A percentile compares a stretch with the other conserved stretches of the same genome.
Evolutionary conservation across 2,329 filamentous ascomycete genomes (phyloP).

Genomic region (Cadophora gregata): DNA sequence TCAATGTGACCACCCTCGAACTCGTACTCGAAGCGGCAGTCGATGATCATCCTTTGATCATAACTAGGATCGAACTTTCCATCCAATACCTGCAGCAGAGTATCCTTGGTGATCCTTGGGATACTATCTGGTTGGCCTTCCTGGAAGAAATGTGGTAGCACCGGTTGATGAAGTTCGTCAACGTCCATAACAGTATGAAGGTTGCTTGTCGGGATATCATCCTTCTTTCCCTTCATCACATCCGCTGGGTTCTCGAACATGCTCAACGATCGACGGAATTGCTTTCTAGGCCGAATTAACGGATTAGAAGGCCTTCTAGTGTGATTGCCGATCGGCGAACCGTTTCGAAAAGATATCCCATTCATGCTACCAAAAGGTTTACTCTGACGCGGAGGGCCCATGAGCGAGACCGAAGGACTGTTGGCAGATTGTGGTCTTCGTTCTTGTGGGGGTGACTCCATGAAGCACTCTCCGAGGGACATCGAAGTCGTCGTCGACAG

Average conservation of each 20-base stretch:
- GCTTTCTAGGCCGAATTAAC: conserved; percentile 79
- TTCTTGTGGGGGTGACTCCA: conserved; percentile 76
- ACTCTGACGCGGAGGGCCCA: conserved; percentile 67
- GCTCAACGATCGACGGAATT: conserved; percentile 90
- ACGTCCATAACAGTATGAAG: conserved; percentile 83
- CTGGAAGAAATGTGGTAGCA: conserved; percentile 82
- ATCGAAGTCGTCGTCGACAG: conserved; percentile 61
- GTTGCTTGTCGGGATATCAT: conserved; percentile 59
- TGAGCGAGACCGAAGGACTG: conserved; percentile 60
- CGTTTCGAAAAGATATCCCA: conserved; percentile 65
- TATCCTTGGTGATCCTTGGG: conserved; percentile 82
- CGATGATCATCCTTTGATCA: conserved; percentile 84
- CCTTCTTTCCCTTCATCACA: conserved; percentile 79
- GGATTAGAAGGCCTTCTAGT: conserved; percentile 75
- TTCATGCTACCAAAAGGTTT: conserved; percentile 67
- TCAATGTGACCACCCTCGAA: conserved; percentile 96
- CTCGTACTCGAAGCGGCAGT: conserved; percentile 99
- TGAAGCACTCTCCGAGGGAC: conserved; percentile 80
- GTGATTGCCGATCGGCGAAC: conserved; percentile 75
- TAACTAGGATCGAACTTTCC: conserved; percentile 80
- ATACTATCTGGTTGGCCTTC: conserved; percentile 85
- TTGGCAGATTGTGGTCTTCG: conserved; percentile 65
- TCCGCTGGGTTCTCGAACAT: conserved; percentile 97
- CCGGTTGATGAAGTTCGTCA: conserved; percentile 74
- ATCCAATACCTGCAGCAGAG: conserved; percentile 85